Evolutionary conservation across 768 basidiomycete species (phyloP).

Genomic region (Suillus sp.): DNA sequence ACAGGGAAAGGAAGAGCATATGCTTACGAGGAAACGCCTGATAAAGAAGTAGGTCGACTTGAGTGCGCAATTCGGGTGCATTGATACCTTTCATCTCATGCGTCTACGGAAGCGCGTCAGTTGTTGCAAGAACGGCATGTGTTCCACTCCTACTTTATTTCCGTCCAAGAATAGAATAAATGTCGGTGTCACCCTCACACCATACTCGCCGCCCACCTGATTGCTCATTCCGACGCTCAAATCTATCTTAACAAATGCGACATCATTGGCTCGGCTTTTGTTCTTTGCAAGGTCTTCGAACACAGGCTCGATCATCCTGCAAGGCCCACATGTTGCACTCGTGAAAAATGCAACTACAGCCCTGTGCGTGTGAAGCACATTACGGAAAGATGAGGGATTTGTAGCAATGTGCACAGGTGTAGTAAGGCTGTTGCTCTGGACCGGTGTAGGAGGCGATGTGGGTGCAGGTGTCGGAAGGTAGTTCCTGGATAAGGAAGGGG

Average conservation of each 20-base stretch:
- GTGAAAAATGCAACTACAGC: conserved; percentile 86
- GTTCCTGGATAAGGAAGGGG: conserved; percentile 15
- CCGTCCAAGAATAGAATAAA: conserved; percentile 87
- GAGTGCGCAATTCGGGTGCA: conserved; percentile 65
- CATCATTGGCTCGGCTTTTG: conserved; percentile 50
- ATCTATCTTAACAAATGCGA: conserved; percentile 87
- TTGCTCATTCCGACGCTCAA: conserved; percentile 66
- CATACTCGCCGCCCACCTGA: conserved; percentile 60
- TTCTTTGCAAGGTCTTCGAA: conserved; percentile 78
- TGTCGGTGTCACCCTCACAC: conserved; percentile 80
- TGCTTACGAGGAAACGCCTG: conserved; percentile 79
- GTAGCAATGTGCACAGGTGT: conserved; percentile 72
- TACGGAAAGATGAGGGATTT: conserved; percentile 71
- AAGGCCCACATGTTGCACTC: conserved; percentile 73
- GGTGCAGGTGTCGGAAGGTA: conserved; percentile 22
- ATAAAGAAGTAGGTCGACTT: conserved; percentile 73
- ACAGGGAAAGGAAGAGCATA: neutral
- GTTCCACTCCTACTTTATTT: conserved; percentile 51
- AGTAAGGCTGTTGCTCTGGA: conserved; percentile 49
- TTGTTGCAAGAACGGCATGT: neutral
- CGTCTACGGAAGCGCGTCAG: conserved; percentile 42
- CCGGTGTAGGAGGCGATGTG: conserved; percentile 28
- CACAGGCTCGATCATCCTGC: conserved; percentile 79
- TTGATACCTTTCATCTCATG: conserved; percentile 76
- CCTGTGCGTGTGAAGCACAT: conserved; percentile 62